A percentile compares a stretch with the other conserved stretches of the same genome.
Evolutionary conservation across 1,139 yeast species (phyloP).

Genomic region (Candida sp.): DNA sequence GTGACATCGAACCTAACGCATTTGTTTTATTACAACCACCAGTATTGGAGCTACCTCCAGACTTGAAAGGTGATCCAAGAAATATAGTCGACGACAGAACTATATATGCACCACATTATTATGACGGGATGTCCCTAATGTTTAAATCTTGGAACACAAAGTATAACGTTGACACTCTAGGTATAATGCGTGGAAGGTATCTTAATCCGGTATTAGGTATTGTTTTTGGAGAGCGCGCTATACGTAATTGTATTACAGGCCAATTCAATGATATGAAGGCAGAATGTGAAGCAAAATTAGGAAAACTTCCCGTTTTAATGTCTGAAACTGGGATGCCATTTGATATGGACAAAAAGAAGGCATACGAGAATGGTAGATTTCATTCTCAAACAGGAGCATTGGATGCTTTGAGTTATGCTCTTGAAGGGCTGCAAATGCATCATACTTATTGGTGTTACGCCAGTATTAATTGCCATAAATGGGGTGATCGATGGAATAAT

Average conservation of each 20-base stretch:
- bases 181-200: constrained; percentile 81
- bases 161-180: constrained; percentile 86
- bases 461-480: constrained; percentile 63
- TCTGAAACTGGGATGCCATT: constrained; percentile 98
- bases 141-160: constrained; percentile 76
- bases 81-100: constrained; percentile 59
- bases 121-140: constrained; percentile 92
- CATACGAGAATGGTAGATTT: constrained; percentile 64
- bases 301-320: constrained; percentile 68
- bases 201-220: constrained; percentile 73
- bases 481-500: constrained; percentile 93
- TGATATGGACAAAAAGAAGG: constrained; percentile 80
- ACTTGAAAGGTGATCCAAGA: constrained; percentile 46
- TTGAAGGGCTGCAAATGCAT: constrained; percentile 68
- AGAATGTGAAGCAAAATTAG: constrained; percentile 61
- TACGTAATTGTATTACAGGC: constrained; percentile 63
- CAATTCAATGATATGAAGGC: constrained; percentile 63
- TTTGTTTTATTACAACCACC: constrained; percentile 80
- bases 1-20: constrained; percentile 42
- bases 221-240: constrained; percentile 75
- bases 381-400: constrained; percentile 74
- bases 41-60: constrained; percentile 77
- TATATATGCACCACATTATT: constrained; percentile 82
- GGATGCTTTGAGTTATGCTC: constrained; percentile 77
- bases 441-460: constrained; percentile 89